A percentile compares a stretch with the other conserved stretches of the same genome.
phyloP scores from a whole-genome alignment of 2,329 filamentous ascomycete species.

The Aspergillus vadensis region DNA sequence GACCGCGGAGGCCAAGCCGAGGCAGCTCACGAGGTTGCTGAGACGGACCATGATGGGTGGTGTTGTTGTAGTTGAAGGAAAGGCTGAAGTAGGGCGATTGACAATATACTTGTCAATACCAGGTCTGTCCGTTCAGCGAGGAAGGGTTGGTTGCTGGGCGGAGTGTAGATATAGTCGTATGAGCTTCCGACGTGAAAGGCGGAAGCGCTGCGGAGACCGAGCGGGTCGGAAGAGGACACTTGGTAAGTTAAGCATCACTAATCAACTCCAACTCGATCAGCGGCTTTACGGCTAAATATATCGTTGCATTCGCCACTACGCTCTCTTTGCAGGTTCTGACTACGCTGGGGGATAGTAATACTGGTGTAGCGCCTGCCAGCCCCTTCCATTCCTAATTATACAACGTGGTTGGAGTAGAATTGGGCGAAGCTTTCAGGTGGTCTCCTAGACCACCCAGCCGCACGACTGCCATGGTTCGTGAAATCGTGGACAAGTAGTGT shows the following conservation, averaged over 20 bases:
- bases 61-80: not conserved
- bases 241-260: conserved; percentile 23
- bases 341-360: not conserved
- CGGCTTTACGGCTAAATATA: not conserved
- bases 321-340: not conserved
- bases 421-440: conserved; percentile 1
- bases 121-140: conserved; percentile 9
- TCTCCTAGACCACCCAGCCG: not conserved
- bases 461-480: not conserved
- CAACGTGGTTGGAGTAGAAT: conserved; percentile 6
- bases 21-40: conserved; percentile 48
- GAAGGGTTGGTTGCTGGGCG: not conserved
- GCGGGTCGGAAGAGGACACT: conserved; percentile 36
- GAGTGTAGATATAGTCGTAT: conserved; percentile 7
- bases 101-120: not conserved
- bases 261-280: not conserved
- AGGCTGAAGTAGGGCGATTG: not conserved
- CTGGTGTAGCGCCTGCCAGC: not conserved
- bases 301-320: not conserved
- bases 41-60: conserved; percentile 48
- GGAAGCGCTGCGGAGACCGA: conserved; percentile 9
- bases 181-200: conserved; percentile 13
- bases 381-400: conserved; percentile 12
- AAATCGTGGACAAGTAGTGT: not conserved
- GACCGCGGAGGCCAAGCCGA: conserved; percentile 64